Evolutionary conservation across 2,329 filamentous ascomycete species (phyloP), one percentile per base, ranked within the genome.

Genomic region (Fusarium sp.): DNA sequence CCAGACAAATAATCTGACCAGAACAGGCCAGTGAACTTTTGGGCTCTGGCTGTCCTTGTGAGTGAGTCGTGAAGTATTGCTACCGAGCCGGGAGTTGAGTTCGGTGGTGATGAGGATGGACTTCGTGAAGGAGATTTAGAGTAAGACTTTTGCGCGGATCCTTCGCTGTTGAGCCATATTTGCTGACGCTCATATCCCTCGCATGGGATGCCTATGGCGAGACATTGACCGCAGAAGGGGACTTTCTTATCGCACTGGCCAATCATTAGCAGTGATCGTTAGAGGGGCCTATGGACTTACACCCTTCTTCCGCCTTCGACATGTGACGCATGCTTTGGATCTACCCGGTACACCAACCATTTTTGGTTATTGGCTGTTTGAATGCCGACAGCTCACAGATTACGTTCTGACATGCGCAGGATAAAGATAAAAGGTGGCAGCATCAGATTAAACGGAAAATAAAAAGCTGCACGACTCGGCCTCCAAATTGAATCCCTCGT

Each of bases 331-430:
- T 6, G 42, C 61, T 6, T 67, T 71, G 21, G 68, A 71, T 30
- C 68, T 67, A 9, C 68, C 61, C 1, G 67, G 68, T 5, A 71
- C 67, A 6, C 67, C 68, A 21, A 71, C 68, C 68, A 71, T 71
- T 21, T 9, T 40, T 2, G 18, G 30, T 2, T 19, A 9, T 28
- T 11, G 15, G 13, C 3, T 35, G 3, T 5, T 13, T 4, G 0
- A 50, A 6, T 16, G 32, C 6, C 6, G 23, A 9, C n/a, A 21
- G 19, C 9, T 37, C 9, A 25, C 1, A 37, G 3, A 28, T 38
- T 9, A 28, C 19, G 33, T 38, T 53, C 13, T 28, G 19, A n/a
- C 19, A 28, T 16, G 9, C 32, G 9, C 9, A 38, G 23, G 23
- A n/a, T 4, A 53, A 37, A 9, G 9, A 53, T 53, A 28, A 33